Evolutionary conservation across 202 grass and related monocot species (phyloP), one percentile per base, ranked within the genome.

Genomic region (Schoenoplectus tabernaemontani): DNA sequence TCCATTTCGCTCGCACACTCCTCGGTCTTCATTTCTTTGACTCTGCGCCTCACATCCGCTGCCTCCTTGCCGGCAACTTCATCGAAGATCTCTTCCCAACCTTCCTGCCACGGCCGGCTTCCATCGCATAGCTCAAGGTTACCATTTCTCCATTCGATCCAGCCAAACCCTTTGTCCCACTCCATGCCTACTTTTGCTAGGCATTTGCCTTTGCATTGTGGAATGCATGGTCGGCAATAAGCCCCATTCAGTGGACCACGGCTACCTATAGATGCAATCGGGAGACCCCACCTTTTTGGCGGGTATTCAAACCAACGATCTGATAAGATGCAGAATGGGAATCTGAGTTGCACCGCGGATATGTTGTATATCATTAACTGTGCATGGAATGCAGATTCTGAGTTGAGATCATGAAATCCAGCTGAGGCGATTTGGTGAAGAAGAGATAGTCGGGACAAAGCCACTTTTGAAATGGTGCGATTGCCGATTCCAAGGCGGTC

Each of bases 241-340:
- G 93, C 82, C 10, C 91, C 93, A 12, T 85, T 93, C 23, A 97
- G 87, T 32, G 89, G 91, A 1, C 93, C 93, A 0, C 47, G 44
- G 85, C 91, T 97, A 1, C 70, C 70, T 1, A 93, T 48, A 3
- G 93, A 77, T 20, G 89, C 89, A 32, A 93, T 89, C 0, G 87
- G 91, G 32, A 97, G 87, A 82, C 82, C 87, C 41, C 67, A 86
- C 24, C 36, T 1, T 0, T 0, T 0, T 0, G 89, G 91, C 1
- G 94, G 91, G 82, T 87, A 97, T 0, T 3, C 1, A 63, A 88
- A 93, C 12, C 3, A 12, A 1, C 89, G 87, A 51, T 92, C 84
- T 60, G 84, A 85, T 20, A 97, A 57, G 9, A 93, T 86, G 47
- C 91, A 93, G 84, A 97, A 97, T 7, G 94, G 94, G 7, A 88